These are phyloP conservation scores for Nakaseomyces bracarensis DNA, from an alignment of 1,139 yeast species.

Conservation along the genomic window DNA sequence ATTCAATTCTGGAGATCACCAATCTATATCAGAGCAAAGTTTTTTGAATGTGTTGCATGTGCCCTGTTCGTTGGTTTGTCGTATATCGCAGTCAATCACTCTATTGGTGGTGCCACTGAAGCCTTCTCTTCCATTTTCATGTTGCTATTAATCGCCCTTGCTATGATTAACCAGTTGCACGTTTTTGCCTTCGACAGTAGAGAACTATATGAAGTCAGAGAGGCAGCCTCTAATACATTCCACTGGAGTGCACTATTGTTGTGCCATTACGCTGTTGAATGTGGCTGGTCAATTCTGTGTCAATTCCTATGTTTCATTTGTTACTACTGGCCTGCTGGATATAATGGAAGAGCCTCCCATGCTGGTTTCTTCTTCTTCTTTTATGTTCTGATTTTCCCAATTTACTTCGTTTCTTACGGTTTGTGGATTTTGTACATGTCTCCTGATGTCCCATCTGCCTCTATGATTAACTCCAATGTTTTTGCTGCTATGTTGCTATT, in stretches of 20 bases:
- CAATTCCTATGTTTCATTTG: constrained; percentile 35
- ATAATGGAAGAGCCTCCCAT: constrained; percentile 34
- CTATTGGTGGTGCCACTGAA: constrained; percentile 42
- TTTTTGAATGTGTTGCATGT: constrained; percentile 40
- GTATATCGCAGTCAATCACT: constrained; percentile 36
- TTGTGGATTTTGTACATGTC: constrained; percentile 42
- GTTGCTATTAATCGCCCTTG: constrained; percentile 43
- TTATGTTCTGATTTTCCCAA: constrained; percentile 39
- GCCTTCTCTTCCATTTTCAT: constrained; percentile 50
- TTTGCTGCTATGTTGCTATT: constrained; percentile 42
- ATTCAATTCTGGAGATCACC: constrained; percentile 46
- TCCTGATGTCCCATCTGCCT: constrained; percentile 45
- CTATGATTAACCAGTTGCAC: constrained; percentile 50
- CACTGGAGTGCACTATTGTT: constrained; percentile 45
- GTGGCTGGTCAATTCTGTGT: constrained; percentile 42
- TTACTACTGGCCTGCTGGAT: constrained; percentile 39
- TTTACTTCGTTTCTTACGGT: constrained; percentile 42
- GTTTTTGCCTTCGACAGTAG: constrained; percentile 41
- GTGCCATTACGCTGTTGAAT: constrained; percentile 37
- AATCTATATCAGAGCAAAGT: constrained; percentile 42
- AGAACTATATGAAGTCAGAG: constrained; percentile 54
- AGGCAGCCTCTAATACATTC: constrained; percentile 53
- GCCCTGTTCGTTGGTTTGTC: constrained; percentile 47
- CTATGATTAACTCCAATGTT: constrained; percentile 40
- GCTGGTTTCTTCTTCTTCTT: constrained; percentile 40